Evolutionary conservation across 768 basidiomycete species (phyloP).

Genomic region (Calocybe gangraenosa): DNA sequence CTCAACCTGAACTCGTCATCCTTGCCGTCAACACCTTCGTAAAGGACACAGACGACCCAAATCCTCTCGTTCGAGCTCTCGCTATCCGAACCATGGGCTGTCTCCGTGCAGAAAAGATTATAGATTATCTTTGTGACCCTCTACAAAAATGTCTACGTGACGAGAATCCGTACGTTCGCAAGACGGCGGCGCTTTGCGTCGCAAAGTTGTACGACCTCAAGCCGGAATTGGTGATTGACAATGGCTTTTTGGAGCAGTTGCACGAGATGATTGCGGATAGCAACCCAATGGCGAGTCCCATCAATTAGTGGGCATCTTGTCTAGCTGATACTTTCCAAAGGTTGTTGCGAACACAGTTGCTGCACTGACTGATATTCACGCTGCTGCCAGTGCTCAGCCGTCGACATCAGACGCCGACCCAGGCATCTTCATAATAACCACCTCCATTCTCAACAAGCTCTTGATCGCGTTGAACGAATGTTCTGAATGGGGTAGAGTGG

Average conservation of each 20-base stretch:
- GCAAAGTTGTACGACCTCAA: constrained; percentile 98
- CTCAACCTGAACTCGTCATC: constrained; percentile 98
- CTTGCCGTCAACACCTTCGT: constrained; percentile 99
- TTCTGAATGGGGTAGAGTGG: constrained; percentile 98
- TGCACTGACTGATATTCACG: constrained; percentile 90
- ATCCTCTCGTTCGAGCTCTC: constrained; percentile 93
- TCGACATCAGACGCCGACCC: constrained; percentile 54
- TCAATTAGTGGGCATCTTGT: neutral
- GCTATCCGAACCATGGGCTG: constrained; percentile 98
- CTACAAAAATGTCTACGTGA: constrained; percentile 88
- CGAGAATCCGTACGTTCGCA: constrained; percentile 97
- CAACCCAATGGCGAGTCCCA: constrained; percentile 82
- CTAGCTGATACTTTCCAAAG: constrained; percentile 34
- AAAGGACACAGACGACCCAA: constrained; percentile 93
- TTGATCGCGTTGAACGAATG: constrained; percentile 96
- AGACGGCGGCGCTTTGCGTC: constrained; percentile 95
- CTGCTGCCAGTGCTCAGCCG: constrained; percentile 56
- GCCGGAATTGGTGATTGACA: constrained; percentile 90
- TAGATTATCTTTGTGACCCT: constrained; percentile 97
- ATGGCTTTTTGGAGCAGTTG: constrained; percentile 86
- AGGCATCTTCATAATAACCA: constrained; percentile 79
- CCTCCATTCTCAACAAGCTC: constrained; percentile 79
- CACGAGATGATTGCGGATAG: constrained; percentile 93
- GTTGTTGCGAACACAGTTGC: constrained; percentile 97
- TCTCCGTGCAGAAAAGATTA: constrained; percentile 96